Conservation (phyloP, 139 green algal species). For the Closterium sp. region DNA sequence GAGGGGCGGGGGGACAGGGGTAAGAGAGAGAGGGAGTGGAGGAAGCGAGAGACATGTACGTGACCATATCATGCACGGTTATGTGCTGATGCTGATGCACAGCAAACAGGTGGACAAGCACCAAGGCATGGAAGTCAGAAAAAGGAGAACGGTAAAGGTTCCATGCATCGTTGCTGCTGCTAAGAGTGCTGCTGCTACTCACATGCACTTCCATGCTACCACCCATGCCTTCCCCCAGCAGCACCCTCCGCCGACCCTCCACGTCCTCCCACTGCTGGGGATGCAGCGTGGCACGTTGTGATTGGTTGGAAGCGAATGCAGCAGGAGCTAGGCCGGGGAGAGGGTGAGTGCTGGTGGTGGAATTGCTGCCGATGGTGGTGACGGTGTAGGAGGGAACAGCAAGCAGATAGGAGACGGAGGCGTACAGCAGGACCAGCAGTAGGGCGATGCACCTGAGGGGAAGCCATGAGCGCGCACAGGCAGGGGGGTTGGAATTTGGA, state of each 20-base stretch:
- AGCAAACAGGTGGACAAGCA: too few species aligned
- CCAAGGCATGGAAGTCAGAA: too few species aligned
- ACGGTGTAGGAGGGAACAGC: neutral
- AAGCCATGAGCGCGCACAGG: too few species aligned
- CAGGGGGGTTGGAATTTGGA: neutral
- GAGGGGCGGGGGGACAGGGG: neutral
- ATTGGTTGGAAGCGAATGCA: neutral
- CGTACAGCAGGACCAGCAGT: neutral
- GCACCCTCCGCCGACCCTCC: neutral
- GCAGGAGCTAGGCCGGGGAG: too few species aligned
- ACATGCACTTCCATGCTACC: neutral
- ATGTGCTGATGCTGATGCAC: too few species aligned
- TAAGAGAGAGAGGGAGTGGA: neutral
- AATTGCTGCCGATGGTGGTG: neutral
- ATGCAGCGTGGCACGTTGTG: neutral
- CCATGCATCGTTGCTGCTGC: too few species aligned
- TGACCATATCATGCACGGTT: too few species aligned
- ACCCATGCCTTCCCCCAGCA: neutral
- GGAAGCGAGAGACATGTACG: neutral
- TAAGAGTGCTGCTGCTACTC: too few species aligned
- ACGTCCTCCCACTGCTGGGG: neutral
- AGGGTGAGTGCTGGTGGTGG: too few species aligned
- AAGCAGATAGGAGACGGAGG: neutral
- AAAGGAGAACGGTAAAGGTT: too few species aligned
- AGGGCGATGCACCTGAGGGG: neutral